These are phyloP conservation scores for Polyporus arcularius DNA, from an alignment of 768 basidiomycete species.

Conservation along the genomic window DNA sequence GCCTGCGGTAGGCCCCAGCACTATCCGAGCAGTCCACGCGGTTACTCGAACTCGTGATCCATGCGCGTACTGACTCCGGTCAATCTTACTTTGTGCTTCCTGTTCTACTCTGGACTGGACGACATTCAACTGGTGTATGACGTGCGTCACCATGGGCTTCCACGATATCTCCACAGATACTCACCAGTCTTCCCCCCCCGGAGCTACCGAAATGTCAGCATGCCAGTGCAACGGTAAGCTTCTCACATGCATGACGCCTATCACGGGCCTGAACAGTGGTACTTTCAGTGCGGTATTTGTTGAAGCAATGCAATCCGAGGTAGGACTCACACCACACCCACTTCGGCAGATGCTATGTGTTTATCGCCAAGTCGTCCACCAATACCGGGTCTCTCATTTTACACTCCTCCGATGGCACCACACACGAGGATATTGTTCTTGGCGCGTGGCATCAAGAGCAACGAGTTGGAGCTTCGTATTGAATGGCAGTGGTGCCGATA, in stretches of 20 bases:
- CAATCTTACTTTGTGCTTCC: slow-evolving; percentile 35
- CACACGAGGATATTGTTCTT: slow-evolving; percentile 48
- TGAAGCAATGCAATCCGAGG: slow-evolving; percentile 42
- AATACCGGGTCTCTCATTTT: slow-evolving; percentile 30
- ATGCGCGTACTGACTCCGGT: slow-evolving; percentile 37
- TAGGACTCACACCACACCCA: slow-evolving; percentile 43
- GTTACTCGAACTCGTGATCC: slow-evolving; percentile 43
- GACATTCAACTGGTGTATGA: slow-evolving; percentile 47
- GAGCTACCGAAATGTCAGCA: slow-evolving; percentile 44
- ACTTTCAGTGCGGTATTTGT: slow-evolving; percentile 48
- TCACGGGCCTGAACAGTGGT: not conserved
- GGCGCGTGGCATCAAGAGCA: slow-evolving; percentile 41
- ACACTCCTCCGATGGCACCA: slow-evolving; percentile 51
- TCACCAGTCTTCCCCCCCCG: slow-evolving; percentile 35
- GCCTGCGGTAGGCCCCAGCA: slow-evolving; percentile 54
- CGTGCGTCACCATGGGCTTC: slow-evolving; percentile 28
- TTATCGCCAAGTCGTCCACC: slow-evolving; percentile 16
- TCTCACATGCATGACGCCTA: not conserved
- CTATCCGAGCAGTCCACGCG: slow-evolving; percentile 48
- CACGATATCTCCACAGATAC: not conserved
- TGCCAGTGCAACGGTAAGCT: slow-evolving; percentile 47
- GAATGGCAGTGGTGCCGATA: slow-evolving; percentile 20
- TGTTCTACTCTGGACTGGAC: slow-evolving; percentile 44
- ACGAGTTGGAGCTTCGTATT: slow-evolving; percentile 40
- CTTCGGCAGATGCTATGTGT: slow-evolving; percentile 51